phyloP scores from a whole-genome alignment of 2,329 filamentous ascomycete species.

The Trichoderma cornu-damae region DNA sequence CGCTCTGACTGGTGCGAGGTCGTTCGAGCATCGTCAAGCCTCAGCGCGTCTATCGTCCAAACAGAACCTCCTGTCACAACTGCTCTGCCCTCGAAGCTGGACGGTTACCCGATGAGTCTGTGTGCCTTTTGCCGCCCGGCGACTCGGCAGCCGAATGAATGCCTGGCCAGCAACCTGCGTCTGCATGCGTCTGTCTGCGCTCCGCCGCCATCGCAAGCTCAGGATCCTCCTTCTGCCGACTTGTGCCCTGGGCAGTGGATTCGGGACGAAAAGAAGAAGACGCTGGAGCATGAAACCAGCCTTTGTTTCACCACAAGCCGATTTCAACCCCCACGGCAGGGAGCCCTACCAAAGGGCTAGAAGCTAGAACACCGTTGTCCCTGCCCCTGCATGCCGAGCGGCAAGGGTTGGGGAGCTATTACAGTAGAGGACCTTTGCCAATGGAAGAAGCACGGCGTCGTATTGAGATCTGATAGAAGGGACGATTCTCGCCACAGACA shows the following conservation, averaged over 20 bases:
- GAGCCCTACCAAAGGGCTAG: slow-evolving; percentile 8
- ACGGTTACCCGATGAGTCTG: too few relatives aligned
- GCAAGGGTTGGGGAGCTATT: background rate
- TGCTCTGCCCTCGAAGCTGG: too few relatives aligned
- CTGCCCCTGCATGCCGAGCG: slow-evolving; percentile 15
- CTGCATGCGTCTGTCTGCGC: too few relatives aligned
- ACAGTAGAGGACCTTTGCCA: background rate
- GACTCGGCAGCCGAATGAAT: background rate
- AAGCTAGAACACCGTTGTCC: slow-evolving; percentile 7
- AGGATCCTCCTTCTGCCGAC: background rate
- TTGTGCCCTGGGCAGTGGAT: background rate
- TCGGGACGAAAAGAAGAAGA: slow-evolving; percentile 1
- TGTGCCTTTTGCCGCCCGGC: background rate
- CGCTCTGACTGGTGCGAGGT: slow-evolving; percentile 3
- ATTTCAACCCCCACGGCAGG: slow-evolving; percentile 10
- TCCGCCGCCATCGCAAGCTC: background rate
- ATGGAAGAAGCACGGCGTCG: background rate
- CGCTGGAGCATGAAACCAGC: slow-evolving; percentile 19
- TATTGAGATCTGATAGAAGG: slow-evolving; percentile 13
- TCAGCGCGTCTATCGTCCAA: slow-evolving; percentile 1
- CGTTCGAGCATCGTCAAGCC: background rate
- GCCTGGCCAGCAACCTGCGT: too few relatives aligned
- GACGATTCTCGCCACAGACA: slow-evolving; percentile 7
- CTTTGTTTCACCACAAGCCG: slow-evolving; percentile 19
- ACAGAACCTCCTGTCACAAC: background rate